Evolutionary conservation across 257 asterid species (phyloP).

Genomic region (Solanum appendiculatum): DNA sequence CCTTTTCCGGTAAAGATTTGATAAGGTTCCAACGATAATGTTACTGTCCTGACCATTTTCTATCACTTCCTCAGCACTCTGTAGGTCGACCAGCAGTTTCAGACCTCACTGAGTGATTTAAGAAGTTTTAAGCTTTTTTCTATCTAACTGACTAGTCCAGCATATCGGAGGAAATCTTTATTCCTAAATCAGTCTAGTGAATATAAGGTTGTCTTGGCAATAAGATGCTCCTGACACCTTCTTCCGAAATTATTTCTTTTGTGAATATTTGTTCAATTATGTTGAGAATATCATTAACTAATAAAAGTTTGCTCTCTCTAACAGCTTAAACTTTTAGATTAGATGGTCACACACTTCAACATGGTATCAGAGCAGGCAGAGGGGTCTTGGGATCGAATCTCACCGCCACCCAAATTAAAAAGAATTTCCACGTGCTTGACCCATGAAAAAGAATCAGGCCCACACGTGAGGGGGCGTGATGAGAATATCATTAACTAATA

Average conservation of each 20-base stretch:
- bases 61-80: neutral
- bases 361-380: too few species aligned
- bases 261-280: neutral
- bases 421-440: too few species aligned
- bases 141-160: neutral
- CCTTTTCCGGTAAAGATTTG: neutral
- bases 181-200: neutral
- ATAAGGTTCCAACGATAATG: neutral
- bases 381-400: too few species aligned
- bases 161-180: neutral
- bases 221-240: neutral
- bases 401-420: too few species aligned
- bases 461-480: too few species aligned
- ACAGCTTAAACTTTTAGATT: too few species aligned
- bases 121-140: neutral
- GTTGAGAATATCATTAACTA: too few species aligned
- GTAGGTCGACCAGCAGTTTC: neutral
- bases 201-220: neutral
- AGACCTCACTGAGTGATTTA: too few species aligned
- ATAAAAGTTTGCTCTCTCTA: too few species aligned
- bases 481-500: too few species aligned
- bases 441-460: too few species aligned
- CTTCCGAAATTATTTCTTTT: neutral
- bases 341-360: too few species aligned
- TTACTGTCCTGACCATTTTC: neutral